Evolutionary conservation across 345 rosid species (phyloP).

Genomic region (Eucalyptus viminalis): DNA sequence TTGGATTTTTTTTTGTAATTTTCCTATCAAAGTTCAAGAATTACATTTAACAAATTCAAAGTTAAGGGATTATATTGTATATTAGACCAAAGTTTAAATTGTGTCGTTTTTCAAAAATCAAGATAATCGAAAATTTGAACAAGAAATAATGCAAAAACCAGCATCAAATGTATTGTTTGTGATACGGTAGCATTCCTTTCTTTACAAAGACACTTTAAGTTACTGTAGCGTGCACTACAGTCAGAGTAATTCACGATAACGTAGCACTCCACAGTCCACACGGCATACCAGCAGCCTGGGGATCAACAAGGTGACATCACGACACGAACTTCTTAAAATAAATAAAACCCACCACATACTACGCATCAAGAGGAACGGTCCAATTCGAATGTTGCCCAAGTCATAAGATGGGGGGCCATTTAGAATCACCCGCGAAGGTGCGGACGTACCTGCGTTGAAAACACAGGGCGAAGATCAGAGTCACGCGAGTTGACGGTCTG

Average conservation of each 20-base stretch:
- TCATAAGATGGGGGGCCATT: background rate
- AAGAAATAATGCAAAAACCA: background rate
- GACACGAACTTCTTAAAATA: background rate
- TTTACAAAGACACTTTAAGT: background rate
- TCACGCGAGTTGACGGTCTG: background rate
- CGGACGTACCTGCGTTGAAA: background rate
- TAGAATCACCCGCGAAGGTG: background rate
- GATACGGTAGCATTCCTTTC: background rate
- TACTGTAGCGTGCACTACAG: background rate
- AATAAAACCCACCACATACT: background rate
- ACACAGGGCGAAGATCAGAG: background rate
- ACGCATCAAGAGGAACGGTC: background rate
- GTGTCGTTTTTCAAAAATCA: no score
- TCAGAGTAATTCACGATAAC: background rate
- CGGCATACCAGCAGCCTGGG: background rate
- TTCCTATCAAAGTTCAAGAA: no score
- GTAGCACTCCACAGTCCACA: rapidly evolving
- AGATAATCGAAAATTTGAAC: background rate
- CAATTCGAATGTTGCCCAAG: background rate
- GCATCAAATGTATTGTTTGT: background rate
- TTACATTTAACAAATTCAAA: no score
- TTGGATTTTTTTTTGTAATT: no score
- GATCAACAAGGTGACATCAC: background rate
- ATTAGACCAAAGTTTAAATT: no score
- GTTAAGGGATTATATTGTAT: no score